Conservation (phyloP, 192 early-diverging fungal species). For the Entophlyctis luteolus region DNA sequence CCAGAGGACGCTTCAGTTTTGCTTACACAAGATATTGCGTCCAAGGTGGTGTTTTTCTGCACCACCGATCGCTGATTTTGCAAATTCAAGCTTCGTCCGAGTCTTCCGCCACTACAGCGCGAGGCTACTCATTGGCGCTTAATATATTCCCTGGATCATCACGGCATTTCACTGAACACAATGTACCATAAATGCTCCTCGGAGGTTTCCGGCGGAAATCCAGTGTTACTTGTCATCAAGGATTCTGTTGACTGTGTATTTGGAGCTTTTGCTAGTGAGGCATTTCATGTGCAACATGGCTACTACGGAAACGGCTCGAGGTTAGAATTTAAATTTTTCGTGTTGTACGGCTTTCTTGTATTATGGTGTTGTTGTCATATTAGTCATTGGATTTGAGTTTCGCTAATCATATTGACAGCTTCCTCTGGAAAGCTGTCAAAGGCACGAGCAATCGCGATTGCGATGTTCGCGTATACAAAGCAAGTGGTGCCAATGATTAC, state of each 20-base stretch:
- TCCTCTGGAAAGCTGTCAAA: background rate
- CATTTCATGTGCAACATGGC: conserved; percentile 25
- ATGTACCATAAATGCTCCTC: conserved; percentile 52
- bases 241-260: conserved; percentile 36
- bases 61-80: background rate
- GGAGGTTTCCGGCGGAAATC: background rate
- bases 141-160: conserved; percentile 87
- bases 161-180: conserved; percentile 85
- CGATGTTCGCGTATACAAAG: conserved; percentile 28
- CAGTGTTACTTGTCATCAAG: conserved; percentile 34
- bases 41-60: background rate
- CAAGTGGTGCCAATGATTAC: conserved; percentile 44
- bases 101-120: conserved; percentile 73
- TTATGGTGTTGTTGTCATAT: too few species aligned
- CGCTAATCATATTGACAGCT: background rate
- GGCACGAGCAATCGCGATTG: background rate
- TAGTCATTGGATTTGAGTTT: background rate
- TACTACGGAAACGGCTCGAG: conserved; percentile 47
- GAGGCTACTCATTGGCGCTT: conserved; percentile 75
- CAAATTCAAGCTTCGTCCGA: conserved; percentile 63
- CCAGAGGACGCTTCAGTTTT: background rate
- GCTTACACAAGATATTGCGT: background rate
- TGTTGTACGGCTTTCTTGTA: too few species aligned
- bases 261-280: conserved; percentile 45
- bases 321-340: conserved; percentile 23